phyloP scores from a whole-genome alignment of 1,139 yeast genomes.

The Yamadazyma atmosphaerica region DNA sequence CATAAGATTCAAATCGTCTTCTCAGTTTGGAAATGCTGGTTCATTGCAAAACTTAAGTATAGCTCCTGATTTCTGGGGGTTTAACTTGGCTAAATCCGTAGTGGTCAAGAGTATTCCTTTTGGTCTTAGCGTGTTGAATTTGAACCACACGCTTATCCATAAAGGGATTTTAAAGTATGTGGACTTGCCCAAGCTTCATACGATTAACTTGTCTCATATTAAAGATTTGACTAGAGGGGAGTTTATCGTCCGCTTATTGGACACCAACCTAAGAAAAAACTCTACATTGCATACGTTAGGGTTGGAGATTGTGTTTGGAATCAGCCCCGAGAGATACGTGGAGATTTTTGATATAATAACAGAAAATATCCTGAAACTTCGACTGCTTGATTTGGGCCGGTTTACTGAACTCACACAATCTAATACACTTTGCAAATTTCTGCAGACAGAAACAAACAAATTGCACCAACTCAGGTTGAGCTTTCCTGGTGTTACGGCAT shows the following conservation, averaged over 20 bases:
- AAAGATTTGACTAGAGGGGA: constrained; percentile 16
- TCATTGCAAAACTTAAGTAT: constrained; percentile 8
- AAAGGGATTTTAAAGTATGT: no score
- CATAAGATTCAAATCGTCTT: constrained; percentile 12
- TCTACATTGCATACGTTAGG: background rate
- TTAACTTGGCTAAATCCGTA: constrained; percentile 5
- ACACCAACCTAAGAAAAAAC: constrained; percentile 4
- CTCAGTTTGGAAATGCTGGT: constrained; percentile 4
- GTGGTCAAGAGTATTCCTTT: background rate
- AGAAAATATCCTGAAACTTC: background rate
- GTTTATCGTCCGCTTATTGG: constrained; percentile 14
- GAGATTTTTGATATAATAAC: background rate
- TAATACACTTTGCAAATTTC: no score
- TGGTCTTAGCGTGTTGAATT: background rate
- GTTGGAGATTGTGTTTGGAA: background rate
- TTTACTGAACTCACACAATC: no score
- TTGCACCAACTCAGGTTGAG: background rate
- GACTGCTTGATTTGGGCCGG: no score
- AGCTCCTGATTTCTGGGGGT: constrained; percentile 19
- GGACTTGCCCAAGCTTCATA: constrained; percentile 1
- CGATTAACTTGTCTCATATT: constrained; percentile 11
- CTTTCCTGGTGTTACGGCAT: no score
- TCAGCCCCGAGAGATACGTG: background rate
- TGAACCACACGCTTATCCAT: background rate
- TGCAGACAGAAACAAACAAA: background rate